Percentiles rank a stretch among this genome's conserved stretches.
Conservation (phyloP, 768 basidiomycete species). For the Suillus alpinus region DNA sequence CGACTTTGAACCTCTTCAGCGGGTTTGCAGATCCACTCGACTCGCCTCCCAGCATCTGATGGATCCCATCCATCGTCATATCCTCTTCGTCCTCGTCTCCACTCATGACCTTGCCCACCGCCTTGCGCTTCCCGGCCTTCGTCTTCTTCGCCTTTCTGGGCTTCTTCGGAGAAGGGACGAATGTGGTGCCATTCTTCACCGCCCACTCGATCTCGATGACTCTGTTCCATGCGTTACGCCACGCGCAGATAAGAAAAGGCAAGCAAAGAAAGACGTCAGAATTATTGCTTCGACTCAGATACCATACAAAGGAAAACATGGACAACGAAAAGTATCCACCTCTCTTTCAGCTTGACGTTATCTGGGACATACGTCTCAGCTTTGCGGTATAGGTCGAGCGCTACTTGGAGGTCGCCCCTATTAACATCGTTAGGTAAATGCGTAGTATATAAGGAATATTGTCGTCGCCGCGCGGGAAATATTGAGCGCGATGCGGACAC, state of each 20-base stretch:
- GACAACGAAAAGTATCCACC: constrained; percentile 76
- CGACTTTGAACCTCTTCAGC: constrained; percentile 14
- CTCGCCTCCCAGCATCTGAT: constrained; percentile 5
- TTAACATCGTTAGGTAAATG: background rate
- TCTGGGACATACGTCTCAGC: constrained; percentile 84
- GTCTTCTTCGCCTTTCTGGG: constrained; percentile 34
- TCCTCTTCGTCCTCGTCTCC: constrained; percentile 3
- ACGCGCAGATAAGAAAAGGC: constrained; percentile 11
- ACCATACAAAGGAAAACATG: constrained; percentile 61
- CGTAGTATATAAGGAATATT: background rate
- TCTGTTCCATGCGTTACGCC: constrained; percentile 35
- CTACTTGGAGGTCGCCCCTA: constrained; percentile 78
- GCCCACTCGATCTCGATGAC: constrained; percentile 84
- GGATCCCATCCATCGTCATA: constrained; percentile 1
- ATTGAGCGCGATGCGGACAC: constrained; percentile 20
- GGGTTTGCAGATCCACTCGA: constrained; percentile 3
- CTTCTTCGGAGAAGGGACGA: constrained; percentile 55
- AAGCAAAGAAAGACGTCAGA: constrained; percentile 42
- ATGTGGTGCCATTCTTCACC: constrained; percentile 58
- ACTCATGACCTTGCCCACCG: constrained; percentile 13
- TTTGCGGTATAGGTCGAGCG: constrained; percentile 79
- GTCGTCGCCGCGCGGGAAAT: background rate
- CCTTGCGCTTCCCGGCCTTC: constrained; percentile 17
- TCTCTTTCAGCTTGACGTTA: constrained; percentile 81
- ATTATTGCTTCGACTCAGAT: constrained; percentile 35